Evolutionary conservation across 179 eudicot genomes (phyloP).

Genomic region (Silene coronaria): DNA sequence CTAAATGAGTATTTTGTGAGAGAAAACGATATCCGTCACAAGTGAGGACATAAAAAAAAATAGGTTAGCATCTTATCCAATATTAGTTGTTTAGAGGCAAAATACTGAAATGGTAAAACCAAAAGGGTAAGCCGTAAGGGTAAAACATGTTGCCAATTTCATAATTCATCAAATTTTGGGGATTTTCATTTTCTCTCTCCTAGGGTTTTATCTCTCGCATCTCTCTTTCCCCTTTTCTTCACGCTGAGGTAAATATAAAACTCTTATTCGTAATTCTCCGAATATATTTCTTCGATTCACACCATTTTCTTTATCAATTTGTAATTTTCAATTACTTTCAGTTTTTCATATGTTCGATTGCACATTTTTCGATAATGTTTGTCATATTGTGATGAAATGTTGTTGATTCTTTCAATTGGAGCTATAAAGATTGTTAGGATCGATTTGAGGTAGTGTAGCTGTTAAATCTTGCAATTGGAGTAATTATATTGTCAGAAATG

Average conservation of each 20-base stretch:
- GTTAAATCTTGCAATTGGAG: conserved; percentile 1
- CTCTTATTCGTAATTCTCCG: neutral
- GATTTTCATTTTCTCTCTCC: conserved; percentile 35
- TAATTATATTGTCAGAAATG: neutral
- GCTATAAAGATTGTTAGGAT: neutral
- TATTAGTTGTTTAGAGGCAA: no score
- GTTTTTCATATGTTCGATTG: neutral
- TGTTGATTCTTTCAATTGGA: neutral
- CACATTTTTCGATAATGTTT: neutral
- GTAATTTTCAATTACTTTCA: neutral
- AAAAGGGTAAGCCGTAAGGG: no score
- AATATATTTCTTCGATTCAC: neutral
- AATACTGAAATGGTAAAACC: no score
- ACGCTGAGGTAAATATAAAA: neutral
- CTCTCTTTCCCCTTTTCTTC: neutral
- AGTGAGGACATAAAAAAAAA: no score
- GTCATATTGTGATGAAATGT: neutral
- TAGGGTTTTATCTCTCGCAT: conserved; percentile 23
- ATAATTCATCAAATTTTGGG: neutral
- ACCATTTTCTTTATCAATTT: neutral
- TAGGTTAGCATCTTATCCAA: no score
- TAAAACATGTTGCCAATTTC: no score
- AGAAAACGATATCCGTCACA: no score
- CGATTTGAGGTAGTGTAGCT: neutral
- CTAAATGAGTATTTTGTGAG: no score